These are phyloP conservation scores for Aspergillus sp. DNA, from an alignment of 2,329 filamentous ascomycete genomes.

Conservation along the genomic window DNA sequence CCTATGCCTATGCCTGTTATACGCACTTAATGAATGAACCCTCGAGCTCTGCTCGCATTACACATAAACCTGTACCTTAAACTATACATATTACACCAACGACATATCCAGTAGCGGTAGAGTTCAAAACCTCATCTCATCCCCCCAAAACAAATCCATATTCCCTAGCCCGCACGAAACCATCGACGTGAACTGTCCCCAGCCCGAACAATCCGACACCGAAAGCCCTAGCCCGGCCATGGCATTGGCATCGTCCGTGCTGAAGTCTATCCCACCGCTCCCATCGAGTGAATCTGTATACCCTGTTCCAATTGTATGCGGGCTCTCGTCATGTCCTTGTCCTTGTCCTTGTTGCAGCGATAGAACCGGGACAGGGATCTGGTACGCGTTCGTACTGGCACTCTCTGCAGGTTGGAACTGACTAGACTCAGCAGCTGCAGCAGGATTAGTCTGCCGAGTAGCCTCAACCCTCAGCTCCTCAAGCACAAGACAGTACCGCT, in stretches of 20 bases:
- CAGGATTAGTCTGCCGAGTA: neutral
- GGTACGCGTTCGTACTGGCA: neutral
- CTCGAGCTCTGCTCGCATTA: too few species aligned
- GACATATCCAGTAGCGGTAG: too few species aligned
- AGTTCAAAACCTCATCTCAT: neutral
- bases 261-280: neutral
- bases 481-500: slow-evolving; percentile 22
- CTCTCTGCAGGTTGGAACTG: neutral
- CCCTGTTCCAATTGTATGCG: neutral
- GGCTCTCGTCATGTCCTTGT: neutral
- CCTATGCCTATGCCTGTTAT: too few species aligned
- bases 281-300: neutral
- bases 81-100: too few species aligned
- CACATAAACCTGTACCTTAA: too few species aligned
- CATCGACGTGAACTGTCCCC: slow-evolving; percentile 29
- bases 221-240: neutral
- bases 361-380: neutral
- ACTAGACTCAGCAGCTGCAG: neutral
- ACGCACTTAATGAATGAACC: too few species aligned
- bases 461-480: slow-evolving; percentile 16
- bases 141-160: slow-evolving; percentile 7
- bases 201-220: slow-evolving; percentile 20
- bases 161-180: slow-evolving; percentile 24
- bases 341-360: too few species aligned
- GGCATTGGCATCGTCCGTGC: neutral